phyloP scores from a whole-genome alignment of 2,329 filamentous ascomycete species.

The Purpureocillium lavendulum region DNA sequence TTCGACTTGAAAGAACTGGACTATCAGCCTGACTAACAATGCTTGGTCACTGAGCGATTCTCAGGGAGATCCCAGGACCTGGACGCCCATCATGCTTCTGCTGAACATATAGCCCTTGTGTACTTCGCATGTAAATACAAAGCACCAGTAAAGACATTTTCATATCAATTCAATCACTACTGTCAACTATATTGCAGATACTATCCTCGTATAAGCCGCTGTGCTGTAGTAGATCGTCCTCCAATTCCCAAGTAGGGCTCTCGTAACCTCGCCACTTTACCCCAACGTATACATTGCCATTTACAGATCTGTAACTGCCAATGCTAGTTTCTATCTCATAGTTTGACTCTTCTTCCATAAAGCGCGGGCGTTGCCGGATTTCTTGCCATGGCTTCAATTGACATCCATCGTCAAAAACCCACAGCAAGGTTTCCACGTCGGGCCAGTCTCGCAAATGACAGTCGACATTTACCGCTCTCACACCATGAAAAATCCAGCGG shows the following conservation, averaged over 20 bases:
- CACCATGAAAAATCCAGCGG: neutral
- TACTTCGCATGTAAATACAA: too few species aligned
- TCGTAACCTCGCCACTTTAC: neutral
- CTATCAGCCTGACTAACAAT: neutral
- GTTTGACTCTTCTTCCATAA: neutral
- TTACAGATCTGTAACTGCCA: neutral
- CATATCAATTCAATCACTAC: neutral
- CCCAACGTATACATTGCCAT: neutral
- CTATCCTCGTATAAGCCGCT: neutral
- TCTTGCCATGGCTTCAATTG: neutral
- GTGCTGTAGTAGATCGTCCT: neutral
- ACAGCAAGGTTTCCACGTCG: neutral
- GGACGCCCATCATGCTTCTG: too few species aligned
- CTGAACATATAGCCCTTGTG: too few species aligned
- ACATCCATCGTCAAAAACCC: neutral
- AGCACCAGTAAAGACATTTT: too few species aligned
- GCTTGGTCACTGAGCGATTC: neutral
- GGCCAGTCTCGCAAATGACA: neutral
- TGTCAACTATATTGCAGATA: neutral
- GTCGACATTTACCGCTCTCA: neutral
- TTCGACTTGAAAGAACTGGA: neutral
- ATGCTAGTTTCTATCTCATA: neutral
- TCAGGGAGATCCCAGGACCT: neutral
- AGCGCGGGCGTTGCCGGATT: neutral
- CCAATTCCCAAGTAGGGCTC: neutral